Conservation (phyloP, 352 stramenopile species). For the Phytophthora pinifolia region DNA sequence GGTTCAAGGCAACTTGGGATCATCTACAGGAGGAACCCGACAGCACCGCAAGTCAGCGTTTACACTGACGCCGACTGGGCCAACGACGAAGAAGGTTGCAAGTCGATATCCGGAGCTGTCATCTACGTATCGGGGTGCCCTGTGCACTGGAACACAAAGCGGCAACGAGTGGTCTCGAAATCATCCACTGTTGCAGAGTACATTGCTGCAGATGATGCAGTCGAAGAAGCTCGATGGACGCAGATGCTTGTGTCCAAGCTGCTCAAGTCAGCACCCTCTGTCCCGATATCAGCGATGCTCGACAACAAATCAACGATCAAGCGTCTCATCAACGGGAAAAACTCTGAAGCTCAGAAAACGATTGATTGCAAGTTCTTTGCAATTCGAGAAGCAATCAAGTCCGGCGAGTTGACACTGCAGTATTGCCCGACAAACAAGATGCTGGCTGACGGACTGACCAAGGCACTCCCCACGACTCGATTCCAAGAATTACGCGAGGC, state of each 20-base stretch:
- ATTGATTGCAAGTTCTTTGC: slow-evolving; percentile 14
- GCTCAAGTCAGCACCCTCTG: not conserved
- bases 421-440: slow-evolving; percentile 13
- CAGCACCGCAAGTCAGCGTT: not conserved
- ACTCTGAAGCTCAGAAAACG: slow-evolving; percentile 7
- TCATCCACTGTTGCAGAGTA: slow-evolving; percentile 3
- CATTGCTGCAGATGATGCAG: slow-evolving; percentile 8
- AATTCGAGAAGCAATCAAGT: slow-evolving; percentile 4
- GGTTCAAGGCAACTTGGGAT: not conserved
- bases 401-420: not conserved
- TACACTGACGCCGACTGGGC: slow-evolving; percentile 4
- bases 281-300: slow-evolving; percentile 5
- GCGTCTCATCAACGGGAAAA: slow-evolving; percentile 8
- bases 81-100: not conserved
- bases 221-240: slow-evolving; percentile 10
- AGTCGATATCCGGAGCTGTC: not conserved
- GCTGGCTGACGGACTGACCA: slow-evolving; percentile 9
- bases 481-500: slow-evolving; percentile 3
- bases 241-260: not conserved
- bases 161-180: not conserved
- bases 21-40: not conserved
- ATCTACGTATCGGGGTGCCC: not conserved
- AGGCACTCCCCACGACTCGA: not conserved
- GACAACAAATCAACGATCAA: slow-evolving; percentile 18
- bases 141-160: not conserved